Evolutionary conservation across 2,329 filamentous ascomycete genomes (phyloP).

Genomic region (Fusarium falciforme): DNA sequence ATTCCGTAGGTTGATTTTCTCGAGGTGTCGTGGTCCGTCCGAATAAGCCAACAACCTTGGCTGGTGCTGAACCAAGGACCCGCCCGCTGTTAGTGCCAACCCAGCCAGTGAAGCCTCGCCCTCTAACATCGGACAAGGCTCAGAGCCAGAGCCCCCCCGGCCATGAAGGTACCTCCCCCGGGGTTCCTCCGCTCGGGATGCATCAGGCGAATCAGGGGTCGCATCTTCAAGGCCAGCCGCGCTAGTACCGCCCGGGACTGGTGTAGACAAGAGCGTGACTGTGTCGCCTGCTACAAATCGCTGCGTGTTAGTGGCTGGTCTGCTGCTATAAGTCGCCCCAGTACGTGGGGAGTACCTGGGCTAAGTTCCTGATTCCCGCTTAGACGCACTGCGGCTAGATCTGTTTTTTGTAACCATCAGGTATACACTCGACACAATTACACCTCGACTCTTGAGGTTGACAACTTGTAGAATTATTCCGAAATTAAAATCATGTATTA

Average conservation of each 20-base stretch:
- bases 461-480: constrained; percentile 13
- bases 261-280: constrained; percentile 32
- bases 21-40: constrained; percentile 55
- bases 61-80: constrained; percentile 10
- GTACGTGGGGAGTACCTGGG: constrained; percentile 29
- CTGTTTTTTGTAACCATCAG: constrained; percentile 19
- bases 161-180: constrained; percentile 41
- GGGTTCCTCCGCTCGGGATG: constrained; percentile 45
- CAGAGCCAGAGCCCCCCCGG: background rate
- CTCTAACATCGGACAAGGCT: constrained; percentile 16
- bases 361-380: constrained; percentile 21
- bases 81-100: constrained; percentile 37
- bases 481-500: background rate
- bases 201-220: constrained; percentile 39
- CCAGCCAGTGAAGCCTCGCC: constrained; percentile 31
- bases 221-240: constrained; percentile 11
- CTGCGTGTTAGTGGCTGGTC: constrained; percentile 31
- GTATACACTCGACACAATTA: constrained; percentile 20
- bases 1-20: constrained; percentile 50
- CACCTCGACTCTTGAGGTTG: constrained; percentile 1
- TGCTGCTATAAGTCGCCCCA: constrained; percentile 31
- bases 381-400: constrained; percentile 14
- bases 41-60: constrained; percentile 48
- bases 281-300: constrained; percentile 38
- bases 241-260: constrained; percentile 39